Evolutionary conservation across 495 filamentous ascomycete genomes (phyloP).

Genomic region (Niebla homalea): DNA sequence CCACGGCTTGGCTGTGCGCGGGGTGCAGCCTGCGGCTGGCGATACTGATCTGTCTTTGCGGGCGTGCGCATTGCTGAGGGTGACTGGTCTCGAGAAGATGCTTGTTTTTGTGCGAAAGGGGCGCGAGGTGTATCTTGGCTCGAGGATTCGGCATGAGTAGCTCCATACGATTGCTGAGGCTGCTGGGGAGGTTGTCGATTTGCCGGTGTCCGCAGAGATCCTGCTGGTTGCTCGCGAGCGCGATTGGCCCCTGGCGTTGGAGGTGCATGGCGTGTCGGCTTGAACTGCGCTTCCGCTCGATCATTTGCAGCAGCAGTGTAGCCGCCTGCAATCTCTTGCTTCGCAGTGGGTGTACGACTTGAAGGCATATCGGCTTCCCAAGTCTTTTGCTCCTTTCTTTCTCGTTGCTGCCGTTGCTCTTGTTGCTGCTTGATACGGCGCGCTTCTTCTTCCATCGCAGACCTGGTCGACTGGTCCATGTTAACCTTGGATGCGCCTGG

Average conservation of each 20-base stretch:
- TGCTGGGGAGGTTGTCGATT: constrained; percentile 46
- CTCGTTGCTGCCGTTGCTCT: constrained; percentile 46
- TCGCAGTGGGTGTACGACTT: constrained; percentile 58
- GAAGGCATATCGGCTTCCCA: constrained; percentile 83
- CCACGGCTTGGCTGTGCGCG: constrained; percentile 4
- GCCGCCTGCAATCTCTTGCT: constrained; percentile 75
- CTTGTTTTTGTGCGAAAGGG: constrained; percentile 21
- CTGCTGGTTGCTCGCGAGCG: constrained; percentile 30
- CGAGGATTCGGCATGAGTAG: background rate
- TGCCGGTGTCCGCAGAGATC: constrained; percentile 32
- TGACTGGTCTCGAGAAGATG: constrained; percentile 26
- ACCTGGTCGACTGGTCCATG: constrained; percentile 36
- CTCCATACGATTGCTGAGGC: constrained; percentile 23
- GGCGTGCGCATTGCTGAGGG: constrained; percentile 15
- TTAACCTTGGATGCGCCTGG: constrained; percentile 32
- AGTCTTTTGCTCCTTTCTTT: constrained; percentile 52
- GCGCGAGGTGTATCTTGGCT: constrained; percentile 9
- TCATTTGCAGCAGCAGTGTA: constrained; percentile 35
- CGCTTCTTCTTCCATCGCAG: constrained; percentile 39
- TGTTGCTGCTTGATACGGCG: constrained; percentile 23
- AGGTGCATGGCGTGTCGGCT: constrained; percentile 57
- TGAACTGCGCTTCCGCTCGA: constrained; percentile 52
- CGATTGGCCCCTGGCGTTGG: constrained; percentile 34
- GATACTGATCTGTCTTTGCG: constrained; percentile 12
- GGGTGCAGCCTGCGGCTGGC: constrained; percentile 15